Percentiles rank a stretch among this genome's conserved stretches.
Evolutionary conservation across 2,329 filamentous ascomycete genomes (phyloP).

Genomic region (Diplodia sapinea): DNA sequence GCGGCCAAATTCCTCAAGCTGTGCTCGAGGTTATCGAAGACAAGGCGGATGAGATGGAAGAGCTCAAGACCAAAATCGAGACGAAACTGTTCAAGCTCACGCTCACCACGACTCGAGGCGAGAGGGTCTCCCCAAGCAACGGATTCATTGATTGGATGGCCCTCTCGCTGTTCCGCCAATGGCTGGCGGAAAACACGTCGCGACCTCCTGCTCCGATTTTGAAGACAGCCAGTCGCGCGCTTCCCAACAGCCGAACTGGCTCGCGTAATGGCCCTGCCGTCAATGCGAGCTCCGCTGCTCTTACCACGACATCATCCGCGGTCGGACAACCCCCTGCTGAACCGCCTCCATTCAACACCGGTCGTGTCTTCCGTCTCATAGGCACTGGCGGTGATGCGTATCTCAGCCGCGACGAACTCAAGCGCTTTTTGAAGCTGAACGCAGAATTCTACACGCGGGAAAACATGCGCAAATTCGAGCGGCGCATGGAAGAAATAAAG

Average conservation of each 20-base stretch:
- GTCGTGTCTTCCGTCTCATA: conserved; percentile 78
- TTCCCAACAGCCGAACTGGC: conserved; percentile 24
- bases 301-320: conserved; percentile 35
- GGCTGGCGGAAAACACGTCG: conserved; percentile 88
- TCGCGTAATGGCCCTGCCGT: conserved; percentile 14
- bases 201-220: conserved; percentile 65
- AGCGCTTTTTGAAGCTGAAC: conserved; percentile 83
- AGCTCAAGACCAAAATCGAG: conserved; percentile 79
- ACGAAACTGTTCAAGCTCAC: conserved; percentile 80
- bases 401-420: conserved; percentile 84
- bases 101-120: conserved; percentile 77
- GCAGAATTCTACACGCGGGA: conserved; percentile 85
- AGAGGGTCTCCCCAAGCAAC: conserved; percentile 79
- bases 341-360: conserved; percentile 56
- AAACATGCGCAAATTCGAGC: conserved; percentile 84
- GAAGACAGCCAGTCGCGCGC: conserved; percentile 42
- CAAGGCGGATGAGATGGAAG: conserved; percentile 90
- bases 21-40: conserved; percentile 92
- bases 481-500: conserved; percentile 87
- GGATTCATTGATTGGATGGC: conserved; percentile 90
- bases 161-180: conserved; percentile 86
- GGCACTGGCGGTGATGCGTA: conserved; percentile 70
- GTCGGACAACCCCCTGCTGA: conserved; percentile 38
- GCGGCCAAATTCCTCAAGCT: conserved; percentile 61
- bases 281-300: conserved; percentile 14